Evolutionary conservation across 176 grass and related monocot genomes (phyloP).

Genomic region (Alopecurus myosuroides): DNA sequence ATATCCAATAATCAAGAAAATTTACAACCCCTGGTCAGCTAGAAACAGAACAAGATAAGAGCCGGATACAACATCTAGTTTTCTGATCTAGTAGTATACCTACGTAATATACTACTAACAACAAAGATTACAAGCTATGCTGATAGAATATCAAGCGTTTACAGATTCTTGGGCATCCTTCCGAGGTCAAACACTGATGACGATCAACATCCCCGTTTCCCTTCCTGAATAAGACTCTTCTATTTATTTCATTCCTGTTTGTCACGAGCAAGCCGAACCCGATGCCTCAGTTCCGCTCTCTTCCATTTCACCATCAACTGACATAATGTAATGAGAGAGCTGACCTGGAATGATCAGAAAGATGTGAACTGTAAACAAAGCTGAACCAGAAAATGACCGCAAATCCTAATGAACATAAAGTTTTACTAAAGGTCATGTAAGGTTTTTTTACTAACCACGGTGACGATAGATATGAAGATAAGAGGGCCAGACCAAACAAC

Average conservation of each 20-base stretch:
- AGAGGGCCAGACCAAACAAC: slow-evolving; percentile 69
- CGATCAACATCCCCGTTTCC: not conserved
- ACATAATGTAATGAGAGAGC: slow-evolving; percentile 54
- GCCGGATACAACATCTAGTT: not conserved
- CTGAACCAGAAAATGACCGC: not conserved
- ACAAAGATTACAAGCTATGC: not conserved
- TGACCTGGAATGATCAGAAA: slow-evolving; percentile 36
- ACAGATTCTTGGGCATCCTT: not conserved
- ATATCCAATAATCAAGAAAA: not conserved
- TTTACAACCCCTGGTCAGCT: not conserved
- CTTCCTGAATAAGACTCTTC: not conserved
- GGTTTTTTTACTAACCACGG: slow-evolving; percentile 46
- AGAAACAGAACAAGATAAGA: not conserved
- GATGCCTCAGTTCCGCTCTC: slow-evolving; percentile 61
- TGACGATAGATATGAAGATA: slow-evolving; percentile 46
- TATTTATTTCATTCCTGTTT: slow-evolving; percentile 47
- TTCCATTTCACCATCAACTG: slow-evolving; percentile 71
- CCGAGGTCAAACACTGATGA: not conserved
- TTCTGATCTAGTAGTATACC: not conserved
- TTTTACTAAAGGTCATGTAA: not conserved
- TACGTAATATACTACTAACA: not conserved
- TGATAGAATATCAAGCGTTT: not conserved
- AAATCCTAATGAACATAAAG: not conserved
- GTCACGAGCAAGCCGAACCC: slow-evolving; percentile 33
- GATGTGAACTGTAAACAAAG: not conserved